Percentiles rank a stretch among this genome's conserved stretches.
Conservation (phyloP, 352 stramenopile species). For the Thalassiosira mediterranea region DNA sequence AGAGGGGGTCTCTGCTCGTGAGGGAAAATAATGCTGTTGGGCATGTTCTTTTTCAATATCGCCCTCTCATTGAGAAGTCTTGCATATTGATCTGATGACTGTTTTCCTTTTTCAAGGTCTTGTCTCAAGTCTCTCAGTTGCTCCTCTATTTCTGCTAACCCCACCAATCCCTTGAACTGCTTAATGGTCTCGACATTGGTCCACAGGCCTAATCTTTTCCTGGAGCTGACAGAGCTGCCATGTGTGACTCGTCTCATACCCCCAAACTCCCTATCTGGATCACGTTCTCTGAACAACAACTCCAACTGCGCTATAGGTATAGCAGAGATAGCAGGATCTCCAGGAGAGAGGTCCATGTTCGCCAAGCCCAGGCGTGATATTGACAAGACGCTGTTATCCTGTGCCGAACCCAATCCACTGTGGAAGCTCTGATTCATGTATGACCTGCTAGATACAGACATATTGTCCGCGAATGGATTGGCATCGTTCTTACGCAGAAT, state of each 20-base stretch:
- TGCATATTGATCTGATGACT: slow-evolving; percentile 12
- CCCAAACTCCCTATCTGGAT: slow-evolving; percentile 49
- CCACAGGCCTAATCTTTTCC: slow-evolving; percentile 43
- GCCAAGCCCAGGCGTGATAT: slow-evolving; percentile 14
- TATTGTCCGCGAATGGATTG: slow-evolving; percentile 27
- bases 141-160: slow-evolving; percentile 36
- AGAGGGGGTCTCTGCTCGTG: slow-evolving; percentile 1
- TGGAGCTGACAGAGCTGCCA: slow-evolving; percentile 6
- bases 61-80: slow-evolving; percentile 16
- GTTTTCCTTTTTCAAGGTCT: slow-evolving; percentile 11
- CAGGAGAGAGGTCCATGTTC: slow-evolving; percentile 28
- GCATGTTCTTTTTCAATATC: slow-evolving; percentile 20
- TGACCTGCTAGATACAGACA: slow-evolving; percentile 9
- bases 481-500: slow-evolving; percentile 41
- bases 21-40: slow-evolving; percentile 4
- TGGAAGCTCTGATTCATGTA: slow-evolving; percentile 26
- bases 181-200: slow-evolving; percentile 35
- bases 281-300: slow-evolving; percentile 44
- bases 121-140: slow-evolving; percentile 29
- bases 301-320: slow-evolving; percentile 51
- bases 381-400: slow-evolving; percentile 21
- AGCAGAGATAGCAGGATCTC: slow-evolving; percentile 22
- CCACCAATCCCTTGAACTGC: slow-evolving; percentile 22
- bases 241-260: slow-evolving; percentile 29
- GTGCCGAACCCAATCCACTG: slow-evolving; percentile 12